A percentile compares a stretch with the other conserved stretches of the same genome.
These are phyloP conservation scores for Adansonia grandidieri DNA, from an alignment of 441 rosid species.

Conservation along the genomic window DNA sequence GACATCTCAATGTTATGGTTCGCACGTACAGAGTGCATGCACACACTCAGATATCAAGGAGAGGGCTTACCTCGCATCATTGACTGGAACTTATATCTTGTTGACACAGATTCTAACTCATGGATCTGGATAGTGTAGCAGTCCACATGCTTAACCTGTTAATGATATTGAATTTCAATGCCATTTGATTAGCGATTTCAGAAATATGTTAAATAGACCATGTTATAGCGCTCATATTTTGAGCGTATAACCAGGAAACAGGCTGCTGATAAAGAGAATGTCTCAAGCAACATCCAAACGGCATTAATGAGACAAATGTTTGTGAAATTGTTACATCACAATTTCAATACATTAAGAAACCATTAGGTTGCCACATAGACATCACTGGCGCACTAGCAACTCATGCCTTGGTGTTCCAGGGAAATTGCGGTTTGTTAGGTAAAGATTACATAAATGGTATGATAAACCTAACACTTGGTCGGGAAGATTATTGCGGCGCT, in stretches of 20 bases:
- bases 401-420: neutral
- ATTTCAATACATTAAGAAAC: conserved; percentile 8
- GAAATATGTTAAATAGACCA: conserved; percentile 5
- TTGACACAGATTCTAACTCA: conserved; percentile 82
- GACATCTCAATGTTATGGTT: conserved; percentile 13
- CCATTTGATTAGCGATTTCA: neutral
- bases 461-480: conserved; percentile 11
- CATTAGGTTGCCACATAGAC: neutral
- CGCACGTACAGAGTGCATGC: neutral
- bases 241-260: neutral
- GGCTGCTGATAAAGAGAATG: conserved; percentile 10
- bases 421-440: neutral
- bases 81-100: conserved; percentile 79
- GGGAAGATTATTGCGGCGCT: neutral
- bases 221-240: conserved; percentile 1
- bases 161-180: conserved; percentile 19
- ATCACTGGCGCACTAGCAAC: conserved; percentile 2
- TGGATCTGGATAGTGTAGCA: conserved; percentile 72
- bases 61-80: conserved; percentile 86
- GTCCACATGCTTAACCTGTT: conserved; percentile 89
- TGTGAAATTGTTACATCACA: conserved; percentile 9
- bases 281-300: neutral
- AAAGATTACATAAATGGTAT: neutral
- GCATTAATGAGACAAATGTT: conserved; percentile 12
- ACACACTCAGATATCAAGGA: neutral